Percentiles rank a stretch among this genome's conserved stretches.
phyloP scores from a whole-genome alignment of 306 rosid genomes.

The Prinsepia uniflora region DNA sequence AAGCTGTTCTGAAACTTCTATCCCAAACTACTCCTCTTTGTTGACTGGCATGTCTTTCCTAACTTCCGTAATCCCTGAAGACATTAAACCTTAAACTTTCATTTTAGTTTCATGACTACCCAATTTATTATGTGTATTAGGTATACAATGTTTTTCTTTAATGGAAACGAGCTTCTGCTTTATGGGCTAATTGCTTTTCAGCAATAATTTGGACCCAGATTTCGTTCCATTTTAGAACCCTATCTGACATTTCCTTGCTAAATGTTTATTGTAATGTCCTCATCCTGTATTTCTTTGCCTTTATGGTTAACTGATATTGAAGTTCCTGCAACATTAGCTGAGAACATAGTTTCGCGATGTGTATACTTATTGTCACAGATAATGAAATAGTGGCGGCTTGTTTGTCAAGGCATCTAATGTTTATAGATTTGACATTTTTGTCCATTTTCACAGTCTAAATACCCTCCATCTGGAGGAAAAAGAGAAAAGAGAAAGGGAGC shows the following conservation, averaged over 20 bases:
- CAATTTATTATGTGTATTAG: too few relatives aligned
- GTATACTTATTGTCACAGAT: not conserved
- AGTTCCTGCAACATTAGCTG: not conserved
- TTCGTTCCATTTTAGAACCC: not conserved
- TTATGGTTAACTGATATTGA: not conserved
- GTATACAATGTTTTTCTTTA: too few relatives aligned
- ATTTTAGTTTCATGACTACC: too few relatives aligned
- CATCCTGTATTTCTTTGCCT: not conserved
- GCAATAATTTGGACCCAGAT: not conserved
- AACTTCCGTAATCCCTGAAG: too few relatives aligned
- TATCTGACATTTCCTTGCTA: not conserved
- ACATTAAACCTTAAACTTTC: too few relatives aligned
- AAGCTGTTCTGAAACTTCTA: too few relatives aligned
- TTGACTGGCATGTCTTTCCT: too few relatives aligned
- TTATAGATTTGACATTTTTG: slow-evolving; percentile 8
- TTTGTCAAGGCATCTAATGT: not conserved
- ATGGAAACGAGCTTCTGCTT: too few relatives aligned
- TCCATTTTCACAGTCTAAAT: slow-evolving; percentile 51
- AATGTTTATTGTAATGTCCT: not conserved
- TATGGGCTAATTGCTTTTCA: too few relatives aligned
- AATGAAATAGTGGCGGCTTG: not conserved
- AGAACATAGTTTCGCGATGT: not conserved
- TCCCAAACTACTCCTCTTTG: too few relatives aligned
- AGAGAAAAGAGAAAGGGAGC: slow-evolving; percentile 73
- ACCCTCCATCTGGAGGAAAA: slow-evolving; percentile 77